Base-by-base conservation (phyloP, 2,329 filamentous ascomycete genomes). In the Calonectria montana region DNA sequence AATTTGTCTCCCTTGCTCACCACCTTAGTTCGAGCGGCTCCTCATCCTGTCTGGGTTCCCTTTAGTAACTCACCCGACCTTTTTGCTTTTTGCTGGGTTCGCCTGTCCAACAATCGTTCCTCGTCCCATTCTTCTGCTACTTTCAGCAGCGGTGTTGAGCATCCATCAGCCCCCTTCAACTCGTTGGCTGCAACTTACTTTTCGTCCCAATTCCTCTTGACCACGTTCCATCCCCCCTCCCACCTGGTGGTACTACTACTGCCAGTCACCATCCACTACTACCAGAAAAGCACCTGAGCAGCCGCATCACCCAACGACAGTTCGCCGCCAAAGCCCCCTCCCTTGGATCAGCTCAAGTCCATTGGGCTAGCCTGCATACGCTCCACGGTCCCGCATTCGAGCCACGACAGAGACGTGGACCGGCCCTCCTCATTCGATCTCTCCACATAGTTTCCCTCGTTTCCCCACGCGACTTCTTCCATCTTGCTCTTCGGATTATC, bases 301-400 rank as follows among this genome's bases (percentile, higher is more conserved):
- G 77, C 76, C 78, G 76, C 74, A 73, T 79, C 69, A 68, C 78
- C 73, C 76, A 77, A 79, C 76, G 66, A 77, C 78, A 59, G 77
- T 79, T 79, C 78, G 77, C 76, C 70, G 69, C 70, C 73, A 76
- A 71, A 69, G 67, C 75, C 76, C 75, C 76, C 76, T 79, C 78
- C 73, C 76, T 80, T 79, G 74, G 78, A 77, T 76, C 77, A 78
- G 73, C 75, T 79, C 73, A 70, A 79, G 74, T 73, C 77, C 74
- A 80, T 83, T 82, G 80, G 81, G 81, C 79, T 76, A 82, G 75
- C 81, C 78, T 83, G 81, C 82, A 83, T 83, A 79, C 77, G 74
- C 77, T 82, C 76, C 79, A 75, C 75, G 78, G 81, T 80, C 78
- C 80, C 80, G 81, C 80, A 83, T 81, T 83, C 82, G 82, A 83